These are phyloP conservation scores for Afroboletus lepidellus DNA, from an alignment of 1,284 basidiomycete species.

Conservation along the genomic window DNA sequence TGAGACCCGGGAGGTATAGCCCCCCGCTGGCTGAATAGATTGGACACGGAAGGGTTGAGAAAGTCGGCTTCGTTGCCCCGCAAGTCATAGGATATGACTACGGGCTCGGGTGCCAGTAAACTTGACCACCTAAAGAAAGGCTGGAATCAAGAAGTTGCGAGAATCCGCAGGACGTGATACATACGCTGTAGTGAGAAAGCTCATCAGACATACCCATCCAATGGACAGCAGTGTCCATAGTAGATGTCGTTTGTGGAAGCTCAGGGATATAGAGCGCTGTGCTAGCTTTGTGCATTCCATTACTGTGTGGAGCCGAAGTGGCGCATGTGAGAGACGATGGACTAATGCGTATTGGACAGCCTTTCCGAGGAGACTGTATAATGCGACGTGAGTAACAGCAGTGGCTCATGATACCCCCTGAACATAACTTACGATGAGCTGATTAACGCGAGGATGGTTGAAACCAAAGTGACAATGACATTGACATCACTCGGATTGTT, in stretches of 20 bases:
- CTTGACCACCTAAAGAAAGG: background rate
- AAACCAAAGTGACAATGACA: background rate
- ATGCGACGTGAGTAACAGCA: background rate
- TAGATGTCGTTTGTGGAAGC: background rate
- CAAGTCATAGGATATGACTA: background rate
- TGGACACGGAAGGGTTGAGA: background rate
- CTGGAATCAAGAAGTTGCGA: background rate
- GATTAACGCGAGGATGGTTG: background rate
- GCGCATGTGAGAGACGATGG: background rate
- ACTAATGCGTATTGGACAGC: background rate
- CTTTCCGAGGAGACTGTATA: background rate
- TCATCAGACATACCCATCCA: background rate
- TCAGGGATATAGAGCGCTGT: background rate
- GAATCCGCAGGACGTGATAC: background rate
- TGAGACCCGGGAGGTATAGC: background rate
- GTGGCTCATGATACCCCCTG: background rate
- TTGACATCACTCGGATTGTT: background rate
- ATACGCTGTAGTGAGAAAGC: background rate
- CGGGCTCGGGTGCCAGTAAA: background rate
- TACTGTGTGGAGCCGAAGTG: background rate
- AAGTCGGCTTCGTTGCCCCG: background rate
- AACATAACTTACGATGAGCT: background rate
- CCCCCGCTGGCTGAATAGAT: background rate
- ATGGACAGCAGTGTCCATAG: background rate
- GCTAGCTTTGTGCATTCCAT: background rate